These are phyloP conservation scores for Cavenderia fasciculata DNA, from an alignment of 78 protist genomes.

Conservation along the genomic window DNA sequence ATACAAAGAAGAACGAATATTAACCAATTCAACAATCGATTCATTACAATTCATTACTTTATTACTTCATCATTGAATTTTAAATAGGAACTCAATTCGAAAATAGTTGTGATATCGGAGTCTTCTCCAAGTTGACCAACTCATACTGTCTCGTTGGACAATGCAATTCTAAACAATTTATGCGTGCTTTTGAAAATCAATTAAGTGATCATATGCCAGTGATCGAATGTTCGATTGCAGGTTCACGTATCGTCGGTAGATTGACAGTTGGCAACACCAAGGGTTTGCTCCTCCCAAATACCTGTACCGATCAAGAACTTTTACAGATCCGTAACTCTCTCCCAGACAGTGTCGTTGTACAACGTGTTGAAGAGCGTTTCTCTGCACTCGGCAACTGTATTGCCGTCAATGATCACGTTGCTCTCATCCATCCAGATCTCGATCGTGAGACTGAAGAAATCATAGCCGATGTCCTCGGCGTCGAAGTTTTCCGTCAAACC, in stretches of 20 bases:
- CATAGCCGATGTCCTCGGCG: conserved; percentile 95
- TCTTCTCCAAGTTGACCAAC: conserved; percentile 98
- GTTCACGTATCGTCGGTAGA: conserved; percentile 93
- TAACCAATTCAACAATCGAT: no score
- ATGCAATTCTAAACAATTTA: conserved; percentile 97
- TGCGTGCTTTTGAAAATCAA: conserved; percentile 92
- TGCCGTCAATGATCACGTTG: conserved; percentile 98
- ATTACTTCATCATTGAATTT: no score
- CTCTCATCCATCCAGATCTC: conserved; percentile 98
- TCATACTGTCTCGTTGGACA: conserved; percentile 95
- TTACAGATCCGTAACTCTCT: conserved; percentile 97
- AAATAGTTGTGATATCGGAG: conserved; percentile 98
- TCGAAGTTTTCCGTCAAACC: conserved; percentile 98
- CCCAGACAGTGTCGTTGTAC: conserved; percentile 96
- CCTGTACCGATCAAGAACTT: conserved; percentile 98
- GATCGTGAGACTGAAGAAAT: conserved; percentile 98
- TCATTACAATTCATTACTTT: no score
- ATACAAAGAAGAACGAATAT: no score
- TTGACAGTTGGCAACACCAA: conserved; percentile 96
- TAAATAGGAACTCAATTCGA: conserved; percentile 93
- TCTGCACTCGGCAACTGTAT: conserved; percentile 98
- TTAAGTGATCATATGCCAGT: conserved; percentile 97
- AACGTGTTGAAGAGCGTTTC: conserved; percentile 96
- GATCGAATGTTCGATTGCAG: conserved; percentile 91
- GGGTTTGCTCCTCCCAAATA: conserved; percentile 97